Conservation (phyloP, 179 eudicot genomes). For the Spinacia oleracea region DNA sequence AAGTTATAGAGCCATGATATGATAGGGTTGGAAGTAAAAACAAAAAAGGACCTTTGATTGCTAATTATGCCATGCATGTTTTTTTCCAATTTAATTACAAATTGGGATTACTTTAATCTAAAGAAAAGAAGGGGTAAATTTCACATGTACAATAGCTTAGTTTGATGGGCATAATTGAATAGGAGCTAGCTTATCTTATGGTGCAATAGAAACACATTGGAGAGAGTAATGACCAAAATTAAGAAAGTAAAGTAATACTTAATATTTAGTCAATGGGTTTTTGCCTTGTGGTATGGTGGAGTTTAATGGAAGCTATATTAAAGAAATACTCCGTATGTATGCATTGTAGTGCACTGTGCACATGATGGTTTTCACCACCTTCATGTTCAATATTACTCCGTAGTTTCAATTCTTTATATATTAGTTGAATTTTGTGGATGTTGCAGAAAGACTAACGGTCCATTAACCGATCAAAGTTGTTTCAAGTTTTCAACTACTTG, state of each 20-base stretch:
- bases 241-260: not conserved
- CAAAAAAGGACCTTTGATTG: conserved; percentile 23
- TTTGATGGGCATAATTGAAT: conserved; percentile 3
- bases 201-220: not conserved
- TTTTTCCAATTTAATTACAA: not conserved
- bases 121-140: conserved; percentile 11
- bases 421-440: too few species aligned
- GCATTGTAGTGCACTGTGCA: not conserved
- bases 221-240: not conserved
- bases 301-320: not conserved
- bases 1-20: too few species aligned
- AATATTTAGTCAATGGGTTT: not conserved
- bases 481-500: too few species aligned
- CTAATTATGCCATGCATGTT: conserved; percentile 6
- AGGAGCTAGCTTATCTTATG: not conserved
- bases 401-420: too few species aligned
- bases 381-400: too few species aligned
- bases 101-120: conserved; percentile 9
- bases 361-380: too few species aligned
- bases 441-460: too few species aligned
- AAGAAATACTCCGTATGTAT: not conserved
- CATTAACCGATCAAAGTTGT: too few species aligned
- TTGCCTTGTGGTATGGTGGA: not conserved
- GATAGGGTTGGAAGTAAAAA: not conserved
- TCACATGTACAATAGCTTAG: not conserved